Base-by-base conservation (phyloP, 805 yeast genomes). In the Teunomyces tritomae region DNA sequence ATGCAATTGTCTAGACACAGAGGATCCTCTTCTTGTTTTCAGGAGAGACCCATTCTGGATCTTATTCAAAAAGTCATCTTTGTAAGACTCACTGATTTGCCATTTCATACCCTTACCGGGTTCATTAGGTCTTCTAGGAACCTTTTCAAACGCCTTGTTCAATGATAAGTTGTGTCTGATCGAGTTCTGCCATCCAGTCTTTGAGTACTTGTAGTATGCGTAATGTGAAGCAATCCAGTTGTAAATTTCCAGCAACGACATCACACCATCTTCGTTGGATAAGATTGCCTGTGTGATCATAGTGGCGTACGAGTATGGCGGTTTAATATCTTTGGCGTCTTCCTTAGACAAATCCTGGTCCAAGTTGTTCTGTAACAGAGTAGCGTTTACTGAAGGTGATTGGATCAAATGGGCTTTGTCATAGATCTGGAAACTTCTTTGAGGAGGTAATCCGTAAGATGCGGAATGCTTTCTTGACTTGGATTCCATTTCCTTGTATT, bases 41-140 rank as follows among this genome's bases (percentile, higher is more conserved):
- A 83, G 80, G 43, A 87, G 68, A 34, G 85, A 79, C 11, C 96
- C 96, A 50, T 79, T 83, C 49, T 80, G 81, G 70, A 91, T 83
- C 70, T 90, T 88, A 56, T 78, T 80, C 63, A 91, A 68, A 59
- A 91, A 91, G 54, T 94, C 99, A 39, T 83, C 84, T 58, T 86
- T 84, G 64, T 87, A 92, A 42, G 83, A 72, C 35, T 89, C 94
- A 53, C 90, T 83, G 49, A 94, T 91, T 70, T 90, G 95, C 99
- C 99, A 94, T 69, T 94, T 94, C 96, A 94, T 92, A 54, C 99
- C 98, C 67, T 94, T 94, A 13, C 99, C 99, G 0, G 98, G 97
- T 70, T 94, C 98, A 65, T 89, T 86, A 28, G 96, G 91, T 62
- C 87, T 81, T 60, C 99, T 79, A 35, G 98, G 97, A 17, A 92